These are phyloP conservation scores for Diaporthe vaccinii DNA, from an alignment of 2,329 filamentous ascomycete genomes.

Conservation along the genomic window DNA sequence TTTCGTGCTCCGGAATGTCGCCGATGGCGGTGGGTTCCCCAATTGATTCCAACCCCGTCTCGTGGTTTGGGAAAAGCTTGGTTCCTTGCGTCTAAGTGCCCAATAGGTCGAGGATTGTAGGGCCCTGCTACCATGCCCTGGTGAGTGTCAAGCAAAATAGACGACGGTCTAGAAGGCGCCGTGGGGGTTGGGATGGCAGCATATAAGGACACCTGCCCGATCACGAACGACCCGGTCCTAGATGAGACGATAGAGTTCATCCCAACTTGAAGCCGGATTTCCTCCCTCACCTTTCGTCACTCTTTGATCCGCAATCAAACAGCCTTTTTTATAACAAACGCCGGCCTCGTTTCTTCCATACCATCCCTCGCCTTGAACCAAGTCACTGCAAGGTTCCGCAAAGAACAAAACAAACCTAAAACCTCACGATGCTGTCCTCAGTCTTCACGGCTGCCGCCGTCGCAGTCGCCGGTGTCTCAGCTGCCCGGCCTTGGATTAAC, in stretches of 20 bases:
- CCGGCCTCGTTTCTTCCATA: constrained; percentile 1
- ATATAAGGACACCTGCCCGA: constrained; percentile 14
- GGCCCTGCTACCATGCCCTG: constrained; percentile 7
- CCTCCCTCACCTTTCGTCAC: constrained; percentile 12
- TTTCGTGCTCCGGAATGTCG: constrained; percentile 18
- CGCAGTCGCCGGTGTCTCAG: constrained; percentile 19
- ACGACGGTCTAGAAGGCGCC: background rate
- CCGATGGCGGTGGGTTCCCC: constrained; percentile 24
- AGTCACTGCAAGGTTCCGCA: constrained; percentile 4
- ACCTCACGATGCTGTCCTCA: constrained; percentile 19
- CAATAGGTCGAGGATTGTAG: background rate
- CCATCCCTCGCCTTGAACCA: background rate
- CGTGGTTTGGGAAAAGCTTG: constrained; percentile 28
- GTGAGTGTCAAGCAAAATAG: background rate
- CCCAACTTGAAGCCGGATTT: constrained; percentile 14
- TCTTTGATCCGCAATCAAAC: constrained; percentile 9
- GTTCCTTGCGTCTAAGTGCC: background rate
- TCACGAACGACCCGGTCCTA: background rate
- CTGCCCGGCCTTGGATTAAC: constrained; percentile 13
- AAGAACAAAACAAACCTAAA: background rate
- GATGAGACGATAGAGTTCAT: constrained; percentile 22
- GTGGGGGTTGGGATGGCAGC: background rate
- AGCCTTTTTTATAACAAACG: background rate
- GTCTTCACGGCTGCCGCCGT: constrained; percentile 15
- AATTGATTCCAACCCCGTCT: constrained; percentile 27